Evolutionary conservation across 345 rosid species (phyloP).

Genomic region (Camelina hispida): DNA sequence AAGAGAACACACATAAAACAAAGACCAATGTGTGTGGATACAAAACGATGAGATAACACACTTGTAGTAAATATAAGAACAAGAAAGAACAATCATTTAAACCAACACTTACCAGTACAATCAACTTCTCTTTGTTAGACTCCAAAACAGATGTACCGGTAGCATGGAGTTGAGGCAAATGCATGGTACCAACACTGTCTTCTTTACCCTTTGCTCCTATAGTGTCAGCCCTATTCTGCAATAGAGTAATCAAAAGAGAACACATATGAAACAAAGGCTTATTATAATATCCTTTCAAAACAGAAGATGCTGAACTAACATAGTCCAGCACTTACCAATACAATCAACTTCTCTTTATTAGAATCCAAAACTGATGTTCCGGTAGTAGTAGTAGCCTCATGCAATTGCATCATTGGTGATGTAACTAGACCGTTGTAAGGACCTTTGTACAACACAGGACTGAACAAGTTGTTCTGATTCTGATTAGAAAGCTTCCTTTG

Average conservation of each 20-base stretch:
- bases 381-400: conserved; percentile 3
- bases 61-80: too few species aligned
- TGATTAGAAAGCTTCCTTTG: conserved; percentile 26
- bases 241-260: conserved; percentile 32
- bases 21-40: neutral
- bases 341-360: conserved; percentile 47
- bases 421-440: conserved; percentile 10
- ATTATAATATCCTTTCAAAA: too few species aligned
- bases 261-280: neutral
- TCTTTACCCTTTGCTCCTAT: neutral
- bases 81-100: too few species aligned
- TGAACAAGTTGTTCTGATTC: conserved; percentile 13
- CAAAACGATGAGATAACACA: too few species aligned
- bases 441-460: neutral
- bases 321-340: conserved; percentile 49
- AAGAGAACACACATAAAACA: conserved; percentile 31
- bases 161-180: conserved; percentile 16
- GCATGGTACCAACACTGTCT: neutral
- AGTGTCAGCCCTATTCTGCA: conserved; percentile 28
- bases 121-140: conserved; percentile 46
- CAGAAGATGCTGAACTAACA: neutral
- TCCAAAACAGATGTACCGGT: conserved; percentile 5
- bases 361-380: conserved; percentile 17
- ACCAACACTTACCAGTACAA: conserved; percentile 54
- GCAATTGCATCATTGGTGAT: conserved; percentile 22